Evolutionary conservation across 148 eudicot species (phyloP), one percentile per base, ranked within the genome.

Genomic region (Suaeda aralocaspica): DNA sequence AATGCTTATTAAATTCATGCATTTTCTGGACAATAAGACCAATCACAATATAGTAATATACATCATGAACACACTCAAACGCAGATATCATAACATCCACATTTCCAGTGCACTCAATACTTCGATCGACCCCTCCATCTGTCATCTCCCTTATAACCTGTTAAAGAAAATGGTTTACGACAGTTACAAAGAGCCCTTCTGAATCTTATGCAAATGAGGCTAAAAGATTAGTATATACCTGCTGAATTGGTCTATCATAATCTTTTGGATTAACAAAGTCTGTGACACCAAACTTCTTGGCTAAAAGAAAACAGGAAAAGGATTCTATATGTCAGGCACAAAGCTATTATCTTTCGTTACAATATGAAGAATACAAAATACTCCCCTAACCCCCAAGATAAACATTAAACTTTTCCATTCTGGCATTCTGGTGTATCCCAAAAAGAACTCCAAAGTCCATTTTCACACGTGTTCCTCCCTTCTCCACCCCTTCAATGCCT

Each of bases 31-130:
- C 4, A 21, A 46, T 22, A 11, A 24, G 22, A 28, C 42, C 19
- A 59, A 70, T 14, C 24, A 49, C 24, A 45, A 13, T 36, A 16
- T 21, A n/a, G n/a, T n/a, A 21, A 45, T 85, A 22, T 84, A 88
- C 96, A 82, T 91, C 97, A 69, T 91, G 97, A 71, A 88, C 91
- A 60, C 94, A 88, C 79, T 91, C 94, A 28, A 88, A 91, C 24
- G 97, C 97, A 22, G 94, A 86, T 45, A 91, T 91, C 94, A 88
- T 91, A 13, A 86, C 85, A 53, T 86, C 82, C 28, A 82, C 64
- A 53, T 85, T 79, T 58, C 91, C 95, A 1, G 91, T 87, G 52
- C 91, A 89, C 77, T 89, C 95, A 0, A 87, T 69, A 56, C 86
- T 83, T 63, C 89, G 69, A 72, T 89, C 95, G 8, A 87, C 91